A percentile compares a stretch with the other conserved stretches of the same genome.
phyloP scores from a whole-genome alignment of 2,329 filamentous ascomycete genomes.

The Aureobasidium leucospermi region DNA sequence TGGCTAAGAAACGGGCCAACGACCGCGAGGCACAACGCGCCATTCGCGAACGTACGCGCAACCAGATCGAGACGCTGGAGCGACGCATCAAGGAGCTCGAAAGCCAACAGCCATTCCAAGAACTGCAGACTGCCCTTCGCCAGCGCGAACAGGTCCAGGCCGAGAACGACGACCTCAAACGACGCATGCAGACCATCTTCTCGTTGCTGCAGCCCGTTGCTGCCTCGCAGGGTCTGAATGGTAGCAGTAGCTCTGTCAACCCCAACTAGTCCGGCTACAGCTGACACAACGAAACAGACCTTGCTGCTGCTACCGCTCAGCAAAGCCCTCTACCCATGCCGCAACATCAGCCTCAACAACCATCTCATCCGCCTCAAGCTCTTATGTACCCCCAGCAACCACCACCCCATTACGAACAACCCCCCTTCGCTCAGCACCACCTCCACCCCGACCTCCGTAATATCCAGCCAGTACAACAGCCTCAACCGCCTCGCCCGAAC shows the following conservation, averaged over 20 bases:
- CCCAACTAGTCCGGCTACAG: background rate
- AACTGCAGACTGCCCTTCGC: slow-evolving; percentile 66
- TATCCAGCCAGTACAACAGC: slow-evolving; percentile 5
- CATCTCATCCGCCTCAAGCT: slow-evolving; percentile 14
- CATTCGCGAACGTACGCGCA: slow-evolving; percentile 74
- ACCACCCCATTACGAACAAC: slow-evolving; percentile 6
- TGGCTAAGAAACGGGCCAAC: slow-evolving; percentile 85
- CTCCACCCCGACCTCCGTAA: slow-evolving; percentile 28
- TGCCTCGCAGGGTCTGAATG: slow-evolving; percentile 34
- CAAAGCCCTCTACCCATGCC: slow-evolving; percentile 35
- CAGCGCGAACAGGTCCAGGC: slow-evolving; percentile 63
- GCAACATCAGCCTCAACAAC: slow-evolving; percentile 11
- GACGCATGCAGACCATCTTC: slow-evolving; percentile 58
- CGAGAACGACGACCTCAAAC: slow-evolving; percentile 72
- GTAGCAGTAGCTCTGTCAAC: slow-evolving; percentile 30
- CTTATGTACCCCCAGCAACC: slow-evolving; percentile 11
- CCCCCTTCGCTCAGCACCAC: slow-evolving; percentile 19
- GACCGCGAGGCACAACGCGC: slow-evolving; percentile 81
- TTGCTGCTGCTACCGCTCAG: slow-evolving; percentile 40
- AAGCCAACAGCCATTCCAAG: slow-evolving; percentile 73
- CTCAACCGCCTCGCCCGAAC: background rate
- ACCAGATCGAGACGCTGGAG: slow-evolving; percentile 70
- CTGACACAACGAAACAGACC: slow-evolving; percentile 29
- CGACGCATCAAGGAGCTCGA: slow-evolving; percentile 67
- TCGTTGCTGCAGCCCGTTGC: slow-evolving; percentile 56